Conservation (phyloP, 805 yeast species). For the Nakazawaea wickerhamii region DNA sequence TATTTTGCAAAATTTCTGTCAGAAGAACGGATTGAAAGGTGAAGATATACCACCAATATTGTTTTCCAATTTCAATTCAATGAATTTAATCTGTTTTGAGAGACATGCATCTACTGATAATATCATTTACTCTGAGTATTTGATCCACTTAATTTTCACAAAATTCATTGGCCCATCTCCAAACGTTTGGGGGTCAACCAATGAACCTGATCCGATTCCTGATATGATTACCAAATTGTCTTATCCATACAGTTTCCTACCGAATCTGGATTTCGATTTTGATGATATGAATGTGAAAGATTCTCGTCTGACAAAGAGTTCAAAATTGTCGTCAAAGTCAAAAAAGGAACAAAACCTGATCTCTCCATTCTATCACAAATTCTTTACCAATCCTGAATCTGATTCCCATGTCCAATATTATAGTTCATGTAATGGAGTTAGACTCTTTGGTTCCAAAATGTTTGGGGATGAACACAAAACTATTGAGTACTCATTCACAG, state of each 20-base stretch:
- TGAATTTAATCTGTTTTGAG: constrained; percentile 66
- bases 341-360: background rate
- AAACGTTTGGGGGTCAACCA: constrained; percentile 62
- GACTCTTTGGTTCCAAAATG: constrained; percentile 44
- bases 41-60: constrained; percentile 40
- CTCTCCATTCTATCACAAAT: constrained; percentile 71
- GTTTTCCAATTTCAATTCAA: constrained; percentile 56
- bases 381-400: constrained; percentile 85
- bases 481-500: constrained; percentile 52
- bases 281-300: background rate
- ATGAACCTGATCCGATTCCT: constrained; percentile 45
- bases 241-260: background rate
- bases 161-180: constrained; percentile 61
- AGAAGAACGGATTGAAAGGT: constrained; percentile 45
- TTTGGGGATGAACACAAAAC: constrained; percentile 23
- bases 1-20: constrained; percentile 54
- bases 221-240: constrained; percentile 28
- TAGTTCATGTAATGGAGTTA: constrained; percentile 57
- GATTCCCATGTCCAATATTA: constrained; percentile 79
- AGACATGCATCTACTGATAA: constrained; percentile 54
- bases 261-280: background rate
- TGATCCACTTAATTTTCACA: constrained; percentile 60
- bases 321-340: background rate
- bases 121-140: constrained; percentile 54
- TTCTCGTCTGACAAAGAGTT: background rate